These are phyloP conservation scores for Ormosia emarginata DNA, from an alignment of 306 rosid species.

Conservation along the genomic window DNA sequence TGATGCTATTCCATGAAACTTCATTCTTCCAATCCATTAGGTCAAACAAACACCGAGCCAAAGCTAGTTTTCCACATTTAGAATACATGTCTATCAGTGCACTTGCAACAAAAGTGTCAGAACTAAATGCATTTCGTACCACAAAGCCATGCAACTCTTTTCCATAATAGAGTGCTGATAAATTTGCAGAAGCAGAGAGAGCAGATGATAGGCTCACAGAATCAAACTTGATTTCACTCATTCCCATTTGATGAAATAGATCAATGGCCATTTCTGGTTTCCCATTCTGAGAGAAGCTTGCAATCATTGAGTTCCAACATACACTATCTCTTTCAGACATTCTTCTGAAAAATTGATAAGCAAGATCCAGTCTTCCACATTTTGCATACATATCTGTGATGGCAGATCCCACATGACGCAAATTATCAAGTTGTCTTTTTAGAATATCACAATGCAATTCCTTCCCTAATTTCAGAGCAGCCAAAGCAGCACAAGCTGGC, in stretches of 20 bases:
- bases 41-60: constrained; percentile 58
- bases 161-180: constrained; percentile 65
- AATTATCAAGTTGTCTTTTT: constrained; percentile 41
- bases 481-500: constrained; percentile 72
- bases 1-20: constrained; percentile 84
- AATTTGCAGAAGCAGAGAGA: constrained; percentile 68
- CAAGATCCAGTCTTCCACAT: constrained; percentile 77
- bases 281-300: constrained; percentile 67
- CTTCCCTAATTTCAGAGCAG: constrained; percentile 60
- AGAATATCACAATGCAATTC: constrained; percentile 67
- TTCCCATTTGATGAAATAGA: constrained; percentile 70
- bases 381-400: constrained; percentile 79
- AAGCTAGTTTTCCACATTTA: constrained; percentile 71
- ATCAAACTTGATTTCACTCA: constrained; percentile 48
- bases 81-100: constrained; percentile 79
- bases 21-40: constrained; percentile 61
- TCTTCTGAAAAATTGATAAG: constrained; percentile 46
- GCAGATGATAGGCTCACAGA: constrained; percentile 62
- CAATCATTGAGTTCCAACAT: constrained; percentile 83
- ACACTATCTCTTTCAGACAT: constrained; percentile 61
- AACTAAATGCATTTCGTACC: constrained; percentile 42
- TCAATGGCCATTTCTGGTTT: constrained; percentile 64
- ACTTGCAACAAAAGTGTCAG: constrained; percentile 58
- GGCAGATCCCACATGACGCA: constrained; percentile 61
- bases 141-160: constrained; percentile 67